phyloP scores from a whole-genome alignment of 2,329 filamentous ascomycete species.

The Sclerotinia trifoliorum region DNA sequence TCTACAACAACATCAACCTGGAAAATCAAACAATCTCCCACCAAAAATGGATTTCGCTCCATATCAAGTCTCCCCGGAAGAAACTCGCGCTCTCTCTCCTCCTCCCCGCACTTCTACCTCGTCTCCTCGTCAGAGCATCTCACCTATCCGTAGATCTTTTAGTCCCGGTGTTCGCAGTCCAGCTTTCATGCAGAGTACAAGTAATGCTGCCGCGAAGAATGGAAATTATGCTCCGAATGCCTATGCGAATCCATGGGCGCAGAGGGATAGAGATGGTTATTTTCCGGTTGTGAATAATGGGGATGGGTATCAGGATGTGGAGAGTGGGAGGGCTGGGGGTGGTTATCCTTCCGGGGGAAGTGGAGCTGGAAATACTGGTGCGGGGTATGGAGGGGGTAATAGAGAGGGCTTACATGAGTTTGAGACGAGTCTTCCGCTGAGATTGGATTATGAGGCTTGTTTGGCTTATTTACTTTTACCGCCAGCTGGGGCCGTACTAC shows the following conservation, averaged over 20 bases:
- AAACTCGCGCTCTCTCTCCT: constrained; percentile 76
- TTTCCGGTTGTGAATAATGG: constrained; percentile 16
- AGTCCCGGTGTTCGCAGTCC: constrained; percentile 44
- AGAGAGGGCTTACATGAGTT: constrained; percentile 71
- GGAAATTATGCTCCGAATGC: constrained; percentile 27
- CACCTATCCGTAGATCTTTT: constrained; percentile 50
- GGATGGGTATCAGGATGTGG: constrained; percentile 13
- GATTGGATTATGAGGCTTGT: constrained; percentile 87
- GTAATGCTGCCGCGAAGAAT: constrained; percentile 28
- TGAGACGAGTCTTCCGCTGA: constrained; percentile 82
- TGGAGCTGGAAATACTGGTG: background rate
- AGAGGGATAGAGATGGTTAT: constrained; percentile 27
- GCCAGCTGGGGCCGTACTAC: constrained; percentile 78
- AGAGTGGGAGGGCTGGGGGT: constrained; percentile 17
- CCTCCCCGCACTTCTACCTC: constrained; percentile 42
- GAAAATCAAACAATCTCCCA: background rate
- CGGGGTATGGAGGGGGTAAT: constrained; percentile 1
- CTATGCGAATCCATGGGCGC: constrained; percentile 24
- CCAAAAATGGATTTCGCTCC: constrained; percentile 84
- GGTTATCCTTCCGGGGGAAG: background rate
- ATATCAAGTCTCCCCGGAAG: constrained; percentile 91
- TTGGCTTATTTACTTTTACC: constrained; percentile 84
- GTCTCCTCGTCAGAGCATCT: constrained; percentile 50
- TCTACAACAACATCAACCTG: background rate
- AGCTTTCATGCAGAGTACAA: constrained; percentile 18